phyloP scores from a whole-genome alignment of 108 stramenopile species.

The Skeletonema grethae region DNA sequence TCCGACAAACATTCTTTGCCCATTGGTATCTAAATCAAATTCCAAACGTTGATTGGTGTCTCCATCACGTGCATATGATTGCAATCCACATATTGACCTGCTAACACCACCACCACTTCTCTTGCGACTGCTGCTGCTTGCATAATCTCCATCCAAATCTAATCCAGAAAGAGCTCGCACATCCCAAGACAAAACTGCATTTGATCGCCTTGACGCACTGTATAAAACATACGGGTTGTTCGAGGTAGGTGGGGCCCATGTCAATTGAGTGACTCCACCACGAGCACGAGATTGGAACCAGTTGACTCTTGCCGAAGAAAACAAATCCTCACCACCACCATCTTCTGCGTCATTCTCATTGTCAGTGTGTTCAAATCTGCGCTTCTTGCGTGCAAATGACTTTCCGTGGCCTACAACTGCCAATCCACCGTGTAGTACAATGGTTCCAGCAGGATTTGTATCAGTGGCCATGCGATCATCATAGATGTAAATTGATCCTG shows the following conservation, averaged over 20 bases:
- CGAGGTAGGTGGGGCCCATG: conserved; percentile 45
- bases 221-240: conserved; percentile 55
- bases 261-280: conserved; percentile 77
- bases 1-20: conserved; percentile 58
- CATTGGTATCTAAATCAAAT: conserved; percentile 56
- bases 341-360: conserved; percentile 11
- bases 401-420: conserved; percentile 78
- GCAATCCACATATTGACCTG: conserved; percentile 58
- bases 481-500: conserved; percentile 86
- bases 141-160: conserved; percentile 13
- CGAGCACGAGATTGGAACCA: conserved; percentile 80
- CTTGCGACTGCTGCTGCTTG: not conserved
- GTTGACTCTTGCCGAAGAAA: conserved; percentile 64
- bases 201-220: conserved; percentile 70
- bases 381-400: conserved; percentile 46
- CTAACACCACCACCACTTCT: not conserved
- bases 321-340: conserved; percentile 18
- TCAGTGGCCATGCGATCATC: conserved; percentile 62
- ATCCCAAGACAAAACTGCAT: conserved; percentile 82
- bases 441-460: conserved; percentile 34
- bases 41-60: conserved; percentile 83
- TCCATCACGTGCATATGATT: conserved; percentile 61
- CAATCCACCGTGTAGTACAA: conserved; percentile 48
- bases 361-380: conserved; percentile 46
- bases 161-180: conserved; percentile 65